Base-by-base conservation (phyloP, 345 rosid genomes). In the Cardamine resedifolia region DNA sequence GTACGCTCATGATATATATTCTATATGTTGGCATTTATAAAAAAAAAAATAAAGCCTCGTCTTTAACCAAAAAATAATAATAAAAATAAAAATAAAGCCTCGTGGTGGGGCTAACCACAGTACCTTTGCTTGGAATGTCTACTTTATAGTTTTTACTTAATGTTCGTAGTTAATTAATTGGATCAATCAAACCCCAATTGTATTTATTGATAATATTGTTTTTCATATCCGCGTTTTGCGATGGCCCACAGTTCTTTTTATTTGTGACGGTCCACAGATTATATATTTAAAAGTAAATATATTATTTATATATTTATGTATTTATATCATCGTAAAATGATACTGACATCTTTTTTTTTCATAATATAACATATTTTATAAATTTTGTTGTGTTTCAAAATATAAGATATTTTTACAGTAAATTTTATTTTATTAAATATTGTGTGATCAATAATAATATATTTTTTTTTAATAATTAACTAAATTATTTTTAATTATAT, bases 21-120 rank as follows among this genome's bases (percentile, higher is more conserved):
- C 79, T n/a, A 58, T 26, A 76, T 76, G 79, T 76, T 76, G 79
- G 79, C 64, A 53, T 44, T n/a, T n/a, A n/a, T n/a, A n/a, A n/a
- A n/a, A n/a, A n/a, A n/a, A n/a, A n/a, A n/a, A n/a, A n/a, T n/a
- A n/a, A n/a, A n/a, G n/a, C n/a, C n/a, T n/a, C n/a, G n/a, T n/a
- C n/a, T n/a, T n/a, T n/a, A n/a, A n/a, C n/a, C n/a, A n/a, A n/a
- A n/a, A n/a, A n/a, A n/a, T n/a, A n/a, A n/a, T n/a, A n/a, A n/a
- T n/a, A n/a, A n/a, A n/a, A n/a, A n/a, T 52, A 55, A 75, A 74
- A 75, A 53, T 56, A 33, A 38, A 55, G 31, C 47, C 75, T 64
- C 66, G 66, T 70, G 79, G 79, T 76, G 75, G 79, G 71, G n/a
- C 55, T 63, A 70, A 64, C 45, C 59, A 76, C 59, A 63, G 63